Evolutionary conservation across 257 asterid species (phyloP).

Genomic region (Solanum neorickii): DNA sequence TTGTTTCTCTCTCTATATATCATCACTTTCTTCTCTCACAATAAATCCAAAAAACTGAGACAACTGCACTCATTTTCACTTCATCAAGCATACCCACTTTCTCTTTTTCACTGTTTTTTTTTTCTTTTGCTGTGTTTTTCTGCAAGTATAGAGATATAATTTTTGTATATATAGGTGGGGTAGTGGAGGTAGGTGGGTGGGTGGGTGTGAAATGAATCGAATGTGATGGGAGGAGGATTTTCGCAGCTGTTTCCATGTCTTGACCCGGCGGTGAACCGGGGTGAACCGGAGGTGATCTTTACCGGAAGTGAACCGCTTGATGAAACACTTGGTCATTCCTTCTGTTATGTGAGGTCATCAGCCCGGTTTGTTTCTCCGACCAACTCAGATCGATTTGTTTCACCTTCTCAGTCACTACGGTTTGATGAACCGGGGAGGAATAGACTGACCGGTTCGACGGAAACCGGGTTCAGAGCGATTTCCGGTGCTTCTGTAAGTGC

Average conservation of each 20-base stretch:
- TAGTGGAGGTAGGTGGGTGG: not conserved
- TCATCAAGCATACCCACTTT: not conserved
- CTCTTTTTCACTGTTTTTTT: not conserved
- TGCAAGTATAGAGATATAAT: not conserved
- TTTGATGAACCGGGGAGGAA: constrained; percentile 2
- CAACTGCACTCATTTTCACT: not conserved
- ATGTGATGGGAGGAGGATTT: constrained; percentile 11
- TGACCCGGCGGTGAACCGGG: constrained; percentile 8
- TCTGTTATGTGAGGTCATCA: constrained; percentile 14
- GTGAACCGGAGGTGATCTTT: constrained; percentile 4
- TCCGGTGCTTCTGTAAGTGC: constrained; percentile 20
- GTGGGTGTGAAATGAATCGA: not conserved
- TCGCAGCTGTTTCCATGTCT: constrained; percentile 9
- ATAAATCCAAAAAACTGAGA: not conserved
- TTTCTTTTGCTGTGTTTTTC: not conserved
- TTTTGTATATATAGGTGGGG: not conserved
- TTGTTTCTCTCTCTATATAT: not conserved
- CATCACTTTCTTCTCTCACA: not conserved
- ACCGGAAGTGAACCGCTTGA: constrained; percentile 9
- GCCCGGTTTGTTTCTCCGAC: constrained; percentile 7
- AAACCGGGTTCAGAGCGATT: constrained; percentile 13
- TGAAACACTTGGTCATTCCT: constrained; percentile 17
- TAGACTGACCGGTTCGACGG: not conserved
- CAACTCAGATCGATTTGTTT: constrained; percentile 11
- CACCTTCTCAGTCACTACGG: constrained; percentile 16